Evolutionary conservation across 1,284 basidiomycete genomes (phyloP), one percentile per base, ranked within the genome.

Genomic region (Cutaneotrichosporon arboriforme): DNA sequence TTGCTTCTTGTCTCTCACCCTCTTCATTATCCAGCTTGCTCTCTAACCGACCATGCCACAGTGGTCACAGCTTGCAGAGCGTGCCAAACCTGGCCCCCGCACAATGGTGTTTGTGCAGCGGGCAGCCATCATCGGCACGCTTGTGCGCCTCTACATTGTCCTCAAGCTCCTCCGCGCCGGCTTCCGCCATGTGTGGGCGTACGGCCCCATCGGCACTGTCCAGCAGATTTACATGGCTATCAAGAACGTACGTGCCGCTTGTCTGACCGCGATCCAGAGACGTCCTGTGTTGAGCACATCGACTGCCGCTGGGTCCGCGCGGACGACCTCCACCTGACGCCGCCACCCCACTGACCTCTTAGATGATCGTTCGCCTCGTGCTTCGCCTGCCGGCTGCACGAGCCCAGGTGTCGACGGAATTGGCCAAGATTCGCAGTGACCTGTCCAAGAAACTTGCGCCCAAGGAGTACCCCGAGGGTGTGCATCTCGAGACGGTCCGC

Each of bases 361-460:
- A 88, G 87, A 76, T 80, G 65, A 73, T 81, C 2, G 73, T 90
- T 17, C 74, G 79, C 2, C 73, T 91, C 4, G 76, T 83, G 4
- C 77, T 92, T 39, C 80, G 81, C 26, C 65, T 90, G 4, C 91
- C 91, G 1, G 75, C 83, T 0, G 81, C 82, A n/a, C 79, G 79
- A 56, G 73, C 77, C 56, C 85, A 87, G 61, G 82, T 94, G 36
- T 78, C 81, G 18, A 70, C 77, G 1, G 85, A 94, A 69, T 81
- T 97, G 70, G 81, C 77, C 51, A 80, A 84, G 64, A 84, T 84
- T 1, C 81, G 80, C 51, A 67, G 78, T 3, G 81, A 85, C 26
- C 82, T 93, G 20, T 81, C 86, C 60, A 76, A 77, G 52, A 83
- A 84, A 66, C 79, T 97, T 37, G 79, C 66, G 2, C 70, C 72